Evolutionary conservation across 2,329 filamentous ascomycete species (phyloP), one percentile per base, ranked within the genome.

Genomic region (Nannizziopsis arthrosporioides): DNA sequence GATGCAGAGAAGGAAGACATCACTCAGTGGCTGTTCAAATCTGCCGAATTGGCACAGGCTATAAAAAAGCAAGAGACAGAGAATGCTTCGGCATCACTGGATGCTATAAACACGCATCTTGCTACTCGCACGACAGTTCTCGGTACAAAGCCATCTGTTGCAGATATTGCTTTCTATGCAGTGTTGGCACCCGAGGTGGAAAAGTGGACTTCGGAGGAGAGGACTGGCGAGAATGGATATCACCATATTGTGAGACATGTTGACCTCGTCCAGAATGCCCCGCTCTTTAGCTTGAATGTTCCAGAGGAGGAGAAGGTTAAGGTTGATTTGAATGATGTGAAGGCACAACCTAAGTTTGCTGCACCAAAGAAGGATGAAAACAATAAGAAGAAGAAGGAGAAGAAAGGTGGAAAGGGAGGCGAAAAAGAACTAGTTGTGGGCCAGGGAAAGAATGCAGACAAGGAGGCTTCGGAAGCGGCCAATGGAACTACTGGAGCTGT

Each of bases 331-430:
- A 81, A 88, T 59, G 83, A 89, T 58, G 78, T 96, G 51, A 76
- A 86, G 54, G 89, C 88, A 65, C 82, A 89, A 59, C 90, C 92
- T 71, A 90, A 90, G 57, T 85, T 85, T 15, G 80, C 90, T 53
- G 88, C 94, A 57, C 80, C 84, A 59, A 94, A 93, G 75, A 88
- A 88, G 49, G 90, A 95, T 75, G 95, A 95, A 74, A 89, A 95
- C 76, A 78, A 90, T 69, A 95, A 94, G 82, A 94, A 93, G 74
- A 88, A 94, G 82, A 94, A 94, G 75, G 85, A 94, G 82, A 94
- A 93, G 75, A 89, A 94, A 82, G 93, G 87, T 94, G 52, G 38
- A 36, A 34, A 19, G 14, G 41, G 36, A 42, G 31, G 53, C 53
- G 51, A 59, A 53, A 66, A 64, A 57, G 59, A 63, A 5, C 54